Base-by-base conservation (phyloP, 176 grass and related monocot species). In the Oryza glaberrima region DNA sequence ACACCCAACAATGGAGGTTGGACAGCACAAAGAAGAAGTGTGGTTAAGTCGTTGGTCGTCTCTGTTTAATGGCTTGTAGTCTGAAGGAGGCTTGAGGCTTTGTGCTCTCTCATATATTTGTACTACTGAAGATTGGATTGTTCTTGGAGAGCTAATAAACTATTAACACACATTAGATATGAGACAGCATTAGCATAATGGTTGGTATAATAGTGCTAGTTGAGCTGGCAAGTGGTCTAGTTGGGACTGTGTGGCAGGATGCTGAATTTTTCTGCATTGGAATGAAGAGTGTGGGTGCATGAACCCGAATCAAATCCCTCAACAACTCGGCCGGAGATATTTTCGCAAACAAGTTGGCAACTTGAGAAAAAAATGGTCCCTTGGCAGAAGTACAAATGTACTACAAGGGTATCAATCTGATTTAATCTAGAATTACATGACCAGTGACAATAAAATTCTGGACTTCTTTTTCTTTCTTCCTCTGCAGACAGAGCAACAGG, bases 251-350 rank as follows among this genome's bases (percentile, higher is more conserved):
- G 51, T 78, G 23, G 66, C 67, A 70, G 52, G 58, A 75, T 16
- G 28, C 70, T 47, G 74, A 74, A 32, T 71, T 56, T 56, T 85
- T 70, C 51, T 72, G 51, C 67, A 71, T 78, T 78, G 75, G 83
- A 79, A 85, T 85, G 44, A 46, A 78, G 44, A 23, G 67, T 48
- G 75, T 72, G 40, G 40, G 52, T 84, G 83, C 83, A 72, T 35
- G 51, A 65, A 85, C 38, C 15, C 67, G 70, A 72, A 79, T 70
- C 11, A 19, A 66, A 20, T 34, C 34, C 28, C 19, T 36, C 26
- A 30, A 75, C 56, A 48, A 75, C 71, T 75, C 26, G 20, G 70
- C 11, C 49, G 9, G 69, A 63, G 76, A 85, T 61, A 26, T 70
- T 85, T 25, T 78, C 30, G 13, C 61, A 41, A 11, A 73, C 75